Conservation (phyloP, 2,329 filamentous ascomycete genomes). For the Penicillium sp. region DNA sequence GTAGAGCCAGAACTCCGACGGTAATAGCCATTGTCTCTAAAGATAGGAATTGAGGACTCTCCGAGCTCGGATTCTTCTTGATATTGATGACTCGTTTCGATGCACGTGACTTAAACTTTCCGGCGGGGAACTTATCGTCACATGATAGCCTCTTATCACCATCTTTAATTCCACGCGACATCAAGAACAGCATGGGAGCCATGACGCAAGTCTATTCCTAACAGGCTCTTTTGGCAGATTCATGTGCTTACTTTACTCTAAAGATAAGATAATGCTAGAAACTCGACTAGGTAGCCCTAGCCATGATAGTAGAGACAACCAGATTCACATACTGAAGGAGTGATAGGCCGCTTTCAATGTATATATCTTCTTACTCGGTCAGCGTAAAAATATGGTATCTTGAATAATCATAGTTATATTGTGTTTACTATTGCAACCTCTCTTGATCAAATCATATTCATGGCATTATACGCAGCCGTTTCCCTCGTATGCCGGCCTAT, state of each 20-base stretch:
- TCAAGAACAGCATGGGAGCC: not conserved
- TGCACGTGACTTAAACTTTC: conserved; percentile 18
- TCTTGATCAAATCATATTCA: not conserved
- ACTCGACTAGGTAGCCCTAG: not conserved
- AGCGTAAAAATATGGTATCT: not conserved
- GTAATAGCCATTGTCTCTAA: conserved; percentile 45
- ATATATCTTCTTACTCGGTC: not conserved
- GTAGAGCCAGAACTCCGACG: conserved; percentile 70
- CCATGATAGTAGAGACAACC: not conserved
- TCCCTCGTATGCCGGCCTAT: not conserved
- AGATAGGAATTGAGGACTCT: not conserved
- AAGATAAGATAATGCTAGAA: not conserved
- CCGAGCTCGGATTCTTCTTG: not conserved
- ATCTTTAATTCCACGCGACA: not conserved
- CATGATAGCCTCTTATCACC: conserved; percentile 1
- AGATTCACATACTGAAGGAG: not conserved
- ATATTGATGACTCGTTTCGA: conserved; percentile 16
- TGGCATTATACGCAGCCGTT: not conserved
- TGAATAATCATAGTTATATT: not conserved
- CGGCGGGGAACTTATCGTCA: conserved; percentile 19
- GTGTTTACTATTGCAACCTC: not conserved
- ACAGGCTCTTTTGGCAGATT: not conserved
- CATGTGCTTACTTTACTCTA: not conserved
- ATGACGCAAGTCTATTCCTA: not conserved
- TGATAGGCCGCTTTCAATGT: not conserved